Evolutionary conservation across 805 yeast species (phyloP).

Genomic region (Kurtzmaniella fragi): DNA sequence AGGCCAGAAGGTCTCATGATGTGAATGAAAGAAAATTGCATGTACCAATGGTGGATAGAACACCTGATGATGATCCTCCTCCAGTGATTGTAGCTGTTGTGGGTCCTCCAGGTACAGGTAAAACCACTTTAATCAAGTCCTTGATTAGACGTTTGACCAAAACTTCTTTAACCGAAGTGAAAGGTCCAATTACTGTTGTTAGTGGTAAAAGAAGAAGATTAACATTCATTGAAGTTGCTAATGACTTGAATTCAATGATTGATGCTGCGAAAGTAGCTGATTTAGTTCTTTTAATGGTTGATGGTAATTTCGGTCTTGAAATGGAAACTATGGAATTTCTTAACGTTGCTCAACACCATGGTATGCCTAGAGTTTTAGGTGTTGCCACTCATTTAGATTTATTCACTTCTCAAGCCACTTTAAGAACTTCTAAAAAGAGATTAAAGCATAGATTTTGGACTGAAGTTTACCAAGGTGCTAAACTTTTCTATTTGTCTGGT

Average conservation of each 20-base stretch:
- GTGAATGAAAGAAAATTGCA: slow-evolving; percentile 78
- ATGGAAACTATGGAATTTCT: slow-evolving; percentile 99
- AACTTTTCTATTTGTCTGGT: slow-evolving; percentile 88
- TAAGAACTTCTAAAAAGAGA: slow-evolving; percentile 86
- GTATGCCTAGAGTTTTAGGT: slow-evolving; percentile 96
- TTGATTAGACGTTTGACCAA: slow-evolving; percentile 83
- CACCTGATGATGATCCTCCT: slow-evolving; percentile 97
- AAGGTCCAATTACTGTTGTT: slow-evolving; percentile 96
- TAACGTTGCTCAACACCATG: slow-evolving; percentile 95
- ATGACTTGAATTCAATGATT: slow-evolving; percentile 91
- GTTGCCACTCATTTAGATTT: slow-evolving; percentile 93
- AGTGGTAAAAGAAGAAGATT: slow-evolving; percentile 90
- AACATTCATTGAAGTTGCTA: slow-evolving; percentile 88
- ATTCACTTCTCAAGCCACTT: slow-evolving; percentile 82
- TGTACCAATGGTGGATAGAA: slow-evolving; percentile 96
- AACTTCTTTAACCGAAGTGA: slow-evolving; percentile 76
- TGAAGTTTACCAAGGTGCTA: slow-evolving; percentile 97
- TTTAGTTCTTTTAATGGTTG: slow-evolving; percentile 80
- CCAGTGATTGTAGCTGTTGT: slow-evolving; percentile 95
- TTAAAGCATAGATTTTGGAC: slow-evolving; percentile 97
- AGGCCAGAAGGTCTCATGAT: slow-evolving; percentile 82
- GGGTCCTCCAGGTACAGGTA: slow-evolving; percentile 99
- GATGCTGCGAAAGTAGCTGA: slow-evolving; percentile 96
- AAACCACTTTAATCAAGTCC: slow-evolving; percentile 87
- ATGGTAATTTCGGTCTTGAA: slow-evolving; percentile 96